These are phyloP conservation scores for Biscutella laevigata DNA, from an alignment of 441 rosid genomes.

Conservation along the genomic window DNA sequence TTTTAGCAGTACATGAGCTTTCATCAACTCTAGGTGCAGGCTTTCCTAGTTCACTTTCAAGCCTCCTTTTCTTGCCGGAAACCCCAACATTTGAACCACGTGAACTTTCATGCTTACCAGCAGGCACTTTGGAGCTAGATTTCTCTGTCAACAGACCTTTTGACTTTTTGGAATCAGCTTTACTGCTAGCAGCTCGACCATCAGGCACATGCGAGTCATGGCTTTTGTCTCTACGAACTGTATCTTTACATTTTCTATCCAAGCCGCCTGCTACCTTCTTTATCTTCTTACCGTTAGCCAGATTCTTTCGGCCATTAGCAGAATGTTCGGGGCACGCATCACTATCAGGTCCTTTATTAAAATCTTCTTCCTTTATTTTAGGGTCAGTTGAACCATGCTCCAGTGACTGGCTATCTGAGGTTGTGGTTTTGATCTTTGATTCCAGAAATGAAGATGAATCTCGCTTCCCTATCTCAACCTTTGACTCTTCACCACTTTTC, in stretches of 20 bases:
- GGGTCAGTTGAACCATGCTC: slow-evolving; percentile 26
- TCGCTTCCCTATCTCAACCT: slow-evolving; percentile 36
- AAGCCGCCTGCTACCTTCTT: slow-evolving; percentile 26
- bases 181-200: slow-evolving; percentile 22
- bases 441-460: slow-evolving; percentile 28
- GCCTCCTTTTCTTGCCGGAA: slow-evolving; percentile 34
- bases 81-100: slow-evolving; percentile 25
- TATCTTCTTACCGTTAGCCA: slow-evolving; percentile 31
- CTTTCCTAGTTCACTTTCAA: slow-evolving; percentile 39
- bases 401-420: slow-evolving; percentile 26
- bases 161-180: slow-evolving; percentile 1
- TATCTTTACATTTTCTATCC: slow-evolving; percentile 26
- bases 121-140: slow-evolving; percentile 28
- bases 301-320: slow-evolving; percentile 27
- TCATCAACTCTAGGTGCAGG: slow-evolving; percentile 30
- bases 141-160: slow-evolving; percentile 29
- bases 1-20: slow-evolving; percentile 45
- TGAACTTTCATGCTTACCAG: slow-evolving; percentile 23
- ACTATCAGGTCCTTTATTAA: slow-evolving; percentile 25
- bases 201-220: slow-evolving; percentile 16
- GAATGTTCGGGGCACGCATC: slow-evolving; percentile 26
- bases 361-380: slow-evolving; percentile 30
- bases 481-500: slow-evolving; percentile 40
- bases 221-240: slow-evolving; percentile 23
- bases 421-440: slow-evolving; percentile 34